Evolutionary conservation across 108 stramenopile genomes (phyloP), one percentile per base, ranked within the genome.

Genomic region (Fragilaria crotonensis): DNA sequence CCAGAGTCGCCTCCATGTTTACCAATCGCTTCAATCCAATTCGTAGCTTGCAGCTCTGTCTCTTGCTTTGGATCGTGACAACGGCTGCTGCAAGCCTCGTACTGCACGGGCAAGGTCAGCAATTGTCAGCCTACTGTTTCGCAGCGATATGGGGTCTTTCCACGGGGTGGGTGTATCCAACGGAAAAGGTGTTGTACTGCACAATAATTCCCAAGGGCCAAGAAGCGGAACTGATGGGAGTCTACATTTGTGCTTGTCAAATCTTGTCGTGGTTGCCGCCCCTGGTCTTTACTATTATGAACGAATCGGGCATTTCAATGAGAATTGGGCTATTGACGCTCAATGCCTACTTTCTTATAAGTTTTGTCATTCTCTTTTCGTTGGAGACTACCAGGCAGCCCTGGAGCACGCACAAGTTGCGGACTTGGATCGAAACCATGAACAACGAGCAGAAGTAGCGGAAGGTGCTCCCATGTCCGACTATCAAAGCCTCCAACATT

Each of bases 271-370:
- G 85, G 85, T 48, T 83, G 7, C 89, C 89, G 2, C 73, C 83
- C 7, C 58, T 90, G 23, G 31, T 90, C 0, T 87, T 87, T 45
- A 78, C 79, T 0, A 25, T 78, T 1, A 75, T 90, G 78, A 84
- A 80, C 51, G 85, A 90, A 63, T 59, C 48, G n/a, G 81, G 70
- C 19, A 47, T 76, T n/a, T 68, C 52, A 27, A 81, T 80, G 64
- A 58, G 67, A 0, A 51, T 71, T 17, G 73, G 73, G 7, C 48
- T 82, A 3, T 67, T 52, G 4, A 33, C 66, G 0, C 45, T 82
- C 30, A 52, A 52, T 33, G 57, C 65, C 1, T 82, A 52, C 32
- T 70, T 71, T 21, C 28, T 67, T 7, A 17, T 67, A 9, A 27
- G 66, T 9, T 20, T 70, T 26, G 11, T 71, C 19, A 33, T 25